Evolutionary conservation across 2,329 filamentous ascomycete genomes (phyloP).

Genomic region (Pestalotiopsis sp.): DNA sequence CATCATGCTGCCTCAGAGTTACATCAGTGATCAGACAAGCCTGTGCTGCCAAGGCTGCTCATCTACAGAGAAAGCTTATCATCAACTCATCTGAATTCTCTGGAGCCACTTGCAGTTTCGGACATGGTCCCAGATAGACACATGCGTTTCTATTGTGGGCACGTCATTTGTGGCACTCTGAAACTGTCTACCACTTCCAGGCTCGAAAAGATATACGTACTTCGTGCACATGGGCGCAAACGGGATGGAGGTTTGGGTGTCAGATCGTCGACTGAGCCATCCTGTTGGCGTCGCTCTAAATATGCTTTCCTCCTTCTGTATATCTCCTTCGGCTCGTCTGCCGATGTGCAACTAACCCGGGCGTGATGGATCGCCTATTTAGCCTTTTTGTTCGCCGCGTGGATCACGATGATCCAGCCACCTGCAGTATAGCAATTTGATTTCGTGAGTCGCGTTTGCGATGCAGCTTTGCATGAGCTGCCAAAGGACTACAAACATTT

Average conservation of each 20-base stretch:
- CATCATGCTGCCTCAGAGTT: not conserved
- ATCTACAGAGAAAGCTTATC: not conserved
- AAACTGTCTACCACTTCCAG: not conserved
- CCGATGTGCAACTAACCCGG: not conserved
- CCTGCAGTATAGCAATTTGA: not conserved
- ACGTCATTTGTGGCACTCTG: slow-evolving; percentile 2
- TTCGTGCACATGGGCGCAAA: not conserved
- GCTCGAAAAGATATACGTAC: not conserved
- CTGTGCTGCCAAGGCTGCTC: not conserved
- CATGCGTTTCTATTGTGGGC: not conserved
- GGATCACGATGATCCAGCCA: not conserved
- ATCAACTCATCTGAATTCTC: not conserved
- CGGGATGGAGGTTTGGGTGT: not conserved
- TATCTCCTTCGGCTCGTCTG: not conserved
- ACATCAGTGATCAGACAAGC: not conserved
- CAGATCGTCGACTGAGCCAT: not conserved
- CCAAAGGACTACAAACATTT: not conserved
- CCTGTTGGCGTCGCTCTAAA: not conserved
- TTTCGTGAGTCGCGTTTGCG: not conserved
- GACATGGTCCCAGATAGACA: slow-evolving; percentile 1
- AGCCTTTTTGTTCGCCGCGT: not conserved
- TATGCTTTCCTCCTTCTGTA: not conserved
- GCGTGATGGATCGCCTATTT: not conserved
- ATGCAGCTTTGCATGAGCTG: not conserved
- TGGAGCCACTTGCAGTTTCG: not conserved